Conservation (phyloP, 352 stramenopile species). For the Poterioochromonas sp. region DNA sequence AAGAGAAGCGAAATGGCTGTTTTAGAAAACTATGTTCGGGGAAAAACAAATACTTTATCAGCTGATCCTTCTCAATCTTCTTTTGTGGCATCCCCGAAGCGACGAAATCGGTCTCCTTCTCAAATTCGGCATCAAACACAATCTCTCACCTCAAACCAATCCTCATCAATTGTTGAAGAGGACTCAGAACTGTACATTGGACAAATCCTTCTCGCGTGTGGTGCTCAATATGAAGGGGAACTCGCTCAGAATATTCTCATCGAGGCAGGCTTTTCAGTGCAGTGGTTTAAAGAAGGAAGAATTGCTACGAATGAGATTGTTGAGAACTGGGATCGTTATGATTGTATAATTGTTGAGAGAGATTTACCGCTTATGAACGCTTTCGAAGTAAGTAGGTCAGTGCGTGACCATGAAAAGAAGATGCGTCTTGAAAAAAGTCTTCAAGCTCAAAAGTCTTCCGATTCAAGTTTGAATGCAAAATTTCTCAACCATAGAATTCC, state of each 20-base stretch:
- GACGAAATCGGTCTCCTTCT: background rate
- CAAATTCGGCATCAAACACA: background rate
- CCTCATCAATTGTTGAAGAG: too few species aligned
- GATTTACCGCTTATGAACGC: constrained; percentile 56
- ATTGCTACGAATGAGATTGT: constrained; percentile 50
- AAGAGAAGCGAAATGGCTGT: background rate
- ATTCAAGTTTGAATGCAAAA: background rate
- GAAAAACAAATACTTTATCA: constrained; percentile 26
- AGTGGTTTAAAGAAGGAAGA: background rate
- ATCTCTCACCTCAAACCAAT: background rate
- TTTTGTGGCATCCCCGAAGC: background rate
- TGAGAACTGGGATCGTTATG: constrained; percentile 56
- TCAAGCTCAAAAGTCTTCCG: constrained; percentile 9
- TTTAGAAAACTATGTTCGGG: background rate
- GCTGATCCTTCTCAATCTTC: too few species aligned
- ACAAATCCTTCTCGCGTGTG: constrained; percentile 39
- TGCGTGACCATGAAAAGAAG: constrained; percentile 65
- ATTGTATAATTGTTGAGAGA: constrained; percentile 69
- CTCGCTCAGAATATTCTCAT: constrained; percentile 37
- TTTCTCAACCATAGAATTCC: constrained; percentile 43
- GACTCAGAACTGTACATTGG: too few species aligned
- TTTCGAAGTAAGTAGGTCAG: constrained; percentile 61
- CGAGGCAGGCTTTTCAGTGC: background rate
- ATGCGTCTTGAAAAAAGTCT: constrained; percentile 43
- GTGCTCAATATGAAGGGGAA: constrained; percentile 36